These are phyloP conservation scores for Trypanosoma boissoni DNA, from an alignment of 208 protist genomes.

Conservation along the genomic window DNA sequence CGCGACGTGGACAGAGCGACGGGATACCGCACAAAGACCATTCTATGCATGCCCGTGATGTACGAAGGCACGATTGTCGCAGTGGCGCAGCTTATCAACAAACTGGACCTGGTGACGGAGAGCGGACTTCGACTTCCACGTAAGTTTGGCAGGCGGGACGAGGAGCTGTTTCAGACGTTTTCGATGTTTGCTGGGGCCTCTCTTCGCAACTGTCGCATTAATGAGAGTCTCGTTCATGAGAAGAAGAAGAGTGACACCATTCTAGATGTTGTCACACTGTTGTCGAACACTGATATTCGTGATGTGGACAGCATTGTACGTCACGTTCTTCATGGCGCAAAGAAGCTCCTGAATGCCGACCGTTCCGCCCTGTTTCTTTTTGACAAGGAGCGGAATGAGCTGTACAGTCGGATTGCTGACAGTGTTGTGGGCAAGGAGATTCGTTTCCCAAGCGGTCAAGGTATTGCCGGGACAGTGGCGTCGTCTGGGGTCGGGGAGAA, in stretches of 20 bases:
- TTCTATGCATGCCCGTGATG: conserved; percentile 69
- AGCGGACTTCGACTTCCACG: conserved; percentile 45
- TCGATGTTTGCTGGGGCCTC: conserved; percentile 68
- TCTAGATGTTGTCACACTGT: conserved; percentile 55
- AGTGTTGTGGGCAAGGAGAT: conserved; percentile 55
- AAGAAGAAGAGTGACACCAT: conserved; percentile 64
- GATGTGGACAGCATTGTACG: conserved; percentile 57
- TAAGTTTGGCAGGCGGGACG: conserved; percentile 52
- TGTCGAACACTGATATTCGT: conserved; percentile 69
- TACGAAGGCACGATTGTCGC: conserved; percentile 69
- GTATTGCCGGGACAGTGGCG: conserved; percentile 68
- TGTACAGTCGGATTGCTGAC: conserved; percentile 67
- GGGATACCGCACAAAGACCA: conserved; percentile 66
- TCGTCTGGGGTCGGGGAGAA: conserved; percentile 51
- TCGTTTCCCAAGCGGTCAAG: conserved; percentile 53
- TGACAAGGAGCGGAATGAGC: conserved; percentile 77
- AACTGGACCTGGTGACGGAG: conserved; percentile 57
- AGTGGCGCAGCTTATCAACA: conserved; percentile 79
- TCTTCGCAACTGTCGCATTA: conserved; percentile 67
- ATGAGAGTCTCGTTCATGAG: conserved; percentile 49
- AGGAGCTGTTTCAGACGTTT: conserved; percentile 71
- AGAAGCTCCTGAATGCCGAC: conserved; percentile 60
- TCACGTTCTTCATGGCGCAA: conserved; percentile 60
- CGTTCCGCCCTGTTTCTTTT: conserved; percentile 67
- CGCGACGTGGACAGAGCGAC: conserved; percentile 60